Base-by-base conservation (phyloP, 768 basidiomycete genomes). In the Agaricus subrufescens region DNA sequence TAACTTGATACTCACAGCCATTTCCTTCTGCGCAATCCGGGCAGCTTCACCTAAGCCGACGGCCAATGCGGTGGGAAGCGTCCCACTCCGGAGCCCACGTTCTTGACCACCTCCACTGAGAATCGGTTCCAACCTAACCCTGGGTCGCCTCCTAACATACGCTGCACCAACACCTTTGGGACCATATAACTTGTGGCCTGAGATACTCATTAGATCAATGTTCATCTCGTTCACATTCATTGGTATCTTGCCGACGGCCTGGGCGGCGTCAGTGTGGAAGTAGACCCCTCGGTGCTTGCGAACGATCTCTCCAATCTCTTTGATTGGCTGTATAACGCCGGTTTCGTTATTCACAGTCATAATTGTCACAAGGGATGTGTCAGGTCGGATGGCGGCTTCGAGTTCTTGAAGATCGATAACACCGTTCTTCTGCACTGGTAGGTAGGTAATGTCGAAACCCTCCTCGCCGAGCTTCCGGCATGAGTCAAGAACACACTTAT, bases 291-390 rank as follows among this genome's bases (percentile, higher is more conserved):
- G 87, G 67, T 96, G 87, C 71, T 91, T 89, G 66, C 87, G 87
- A 31, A 89, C 68, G 37, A 96, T 80, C 2, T 84, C 82, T 30
- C 96, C 96, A 54, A 99, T 99, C 68, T 98, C 94, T 67, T 91
- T 89, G 60, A 98, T 79, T 2, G 97, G 97, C 67, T 98, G 97
- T 54, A 99, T 97, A 61, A 98, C 95, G 25, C 97, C 97, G 3
- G 94, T 98, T 74, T 99, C 97, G 71, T 99, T 99, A 76, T 99
- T 99, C 57, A 99, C 97, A 15, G 91, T 83, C 97, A 99, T 99
- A 68, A 99, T 87, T 11, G 94, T 96, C 45, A 99, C 86, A n/a
- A 98, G 75, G 1, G 90, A 91, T 11, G 93, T 94, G 58, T 94
- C 93, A 8, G 94, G 94, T 31, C 93, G 86, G 56, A 99, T 94